Conservation (phyloP, 2,329 filamentous ascomycete genomes). For the Scytalidium lignicola region DNA sequence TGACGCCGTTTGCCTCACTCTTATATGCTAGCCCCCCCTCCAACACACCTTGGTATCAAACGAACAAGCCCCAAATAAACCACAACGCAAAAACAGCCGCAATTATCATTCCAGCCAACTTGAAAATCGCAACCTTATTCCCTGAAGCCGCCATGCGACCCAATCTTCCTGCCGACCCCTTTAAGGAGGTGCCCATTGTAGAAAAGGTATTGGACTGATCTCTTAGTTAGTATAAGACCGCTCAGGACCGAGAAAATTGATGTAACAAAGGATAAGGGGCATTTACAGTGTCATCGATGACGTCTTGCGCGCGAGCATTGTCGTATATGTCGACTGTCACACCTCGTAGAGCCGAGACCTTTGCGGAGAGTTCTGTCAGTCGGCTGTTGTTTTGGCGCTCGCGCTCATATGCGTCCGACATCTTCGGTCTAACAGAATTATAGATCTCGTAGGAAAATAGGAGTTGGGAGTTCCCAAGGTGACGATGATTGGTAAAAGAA, state of each 20-base stretch:
- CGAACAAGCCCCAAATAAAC: conserved; percentile 36
- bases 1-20: background rate
- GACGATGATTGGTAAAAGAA: too few relatives aligned
- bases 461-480: too few relatives aligned
- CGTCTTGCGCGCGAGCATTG: conserved; percentile 79
- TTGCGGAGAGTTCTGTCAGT: conserved; percentile 82
- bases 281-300: conserved; percentile 81
- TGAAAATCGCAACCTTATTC: conserved; percentile 86
- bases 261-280: background rate
- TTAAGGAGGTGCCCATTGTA: conserved; percentile 74
- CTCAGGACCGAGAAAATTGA: background rate
- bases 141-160: conserved; percentile 87
- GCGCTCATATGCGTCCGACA: conserved; percentile 75
- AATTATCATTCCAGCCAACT: conserved; percentile 78
- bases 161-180: conserved; percentile 75
- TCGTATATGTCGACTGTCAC: conserved; percentile 98
- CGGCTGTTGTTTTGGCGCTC: conserved; percentile 92
- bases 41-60: conserved; percentile 42
- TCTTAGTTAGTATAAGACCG: conserved; percentile 6
- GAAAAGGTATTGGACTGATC: conserved; percentile 82
- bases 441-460: background rate
- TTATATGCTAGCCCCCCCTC: background rate
- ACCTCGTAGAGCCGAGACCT: conserved; percentile 86
- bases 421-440: conserved; percentile 30
- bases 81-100: conserved; percentile 70